Percentiles rank a stretch among this genome's conserved stretches.
Evolutionary conservation across 2,329 filamentous ascomycete genomes (phyloP).

Genomic region (Colletotrichum musae): DNA sequence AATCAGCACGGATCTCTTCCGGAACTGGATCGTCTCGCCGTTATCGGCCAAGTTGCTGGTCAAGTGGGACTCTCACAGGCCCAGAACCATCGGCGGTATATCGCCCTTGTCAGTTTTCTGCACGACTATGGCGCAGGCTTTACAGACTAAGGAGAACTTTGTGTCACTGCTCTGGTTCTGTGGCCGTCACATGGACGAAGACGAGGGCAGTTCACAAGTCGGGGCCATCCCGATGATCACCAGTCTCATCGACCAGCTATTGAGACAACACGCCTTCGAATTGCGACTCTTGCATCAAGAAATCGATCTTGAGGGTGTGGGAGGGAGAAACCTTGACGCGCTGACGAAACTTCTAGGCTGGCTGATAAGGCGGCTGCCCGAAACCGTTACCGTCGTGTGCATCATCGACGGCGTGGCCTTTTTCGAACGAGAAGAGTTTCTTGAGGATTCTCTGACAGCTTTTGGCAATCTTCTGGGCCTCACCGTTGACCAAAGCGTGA

Average conservation of each 20-base stretch:
- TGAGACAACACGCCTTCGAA: slow-evolving; percentile 34
- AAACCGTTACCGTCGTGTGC: background rate
- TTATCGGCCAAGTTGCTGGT: background rate
- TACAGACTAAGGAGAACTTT: background rate
- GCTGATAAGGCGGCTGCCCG: background rate
- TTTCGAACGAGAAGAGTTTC: background rate
- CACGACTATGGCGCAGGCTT: background rate
- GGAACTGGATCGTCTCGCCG: background rate
- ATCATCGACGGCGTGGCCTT: background rate
- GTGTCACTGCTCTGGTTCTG: background rate
- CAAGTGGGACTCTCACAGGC: background rate
- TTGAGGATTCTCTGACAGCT: background rate
- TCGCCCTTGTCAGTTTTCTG: background rate
- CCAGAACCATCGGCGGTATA: background rate
- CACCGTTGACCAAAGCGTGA: background rate
- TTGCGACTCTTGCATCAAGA: background rate
- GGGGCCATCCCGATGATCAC: slow-evolving; percentile 22
- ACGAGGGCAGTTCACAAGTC: background rate
- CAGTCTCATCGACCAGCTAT: slow-evolving; percentile 35
- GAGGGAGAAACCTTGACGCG: background rate
- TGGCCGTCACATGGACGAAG: background rate
- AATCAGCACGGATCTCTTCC: background rate
- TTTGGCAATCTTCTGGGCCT: background rate
- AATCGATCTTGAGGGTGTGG: background rate
- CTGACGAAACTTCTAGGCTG: background rate